Base-by-base conservation (phyloP, 345 rosid species). In the Acer negundo region DNA sequence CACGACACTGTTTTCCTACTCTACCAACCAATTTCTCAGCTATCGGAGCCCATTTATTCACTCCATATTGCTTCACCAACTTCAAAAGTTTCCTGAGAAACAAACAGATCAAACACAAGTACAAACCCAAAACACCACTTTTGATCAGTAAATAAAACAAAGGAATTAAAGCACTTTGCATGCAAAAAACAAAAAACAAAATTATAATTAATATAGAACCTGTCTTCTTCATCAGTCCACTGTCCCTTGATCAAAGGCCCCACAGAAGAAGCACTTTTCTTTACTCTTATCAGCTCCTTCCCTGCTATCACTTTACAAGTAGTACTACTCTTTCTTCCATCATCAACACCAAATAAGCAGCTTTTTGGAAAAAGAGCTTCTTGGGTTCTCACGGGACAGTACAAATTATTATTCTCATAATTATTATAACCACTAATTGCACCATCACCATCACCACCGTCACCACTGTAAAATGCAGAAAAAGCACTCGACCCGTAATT, bases 1-100 rank as follows among this genome's bases (percentile, higher is more conserved):
- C 99, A 4, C 98, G 91, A 79, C 99, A 95, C 81, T 94, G 99
- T 81, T 95, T 95, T 42, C 99, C 99, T 10, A 93, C 98, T 81
- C 98, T 88, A 78, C 95, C 99, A 13, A 55, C 90, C 80, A 95
- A 70, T 73, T 77, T 81, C 81, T 90, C 94, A 16, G 99, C 95
- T 72, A 95, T 89, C 82, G 88, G 82, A 40, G 97, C 97, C 99
- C 99, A 95, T 85, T 92, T 95, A 74, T 89, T 84, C 23, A 85
- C 87, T 77, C 99, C 99, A 80, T 89, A 82, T 85, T 89, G 93
- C 84, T 86, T 88, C 83, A 95, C 99, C 90, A 95, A 73, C 83
- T 77, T 89, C 47, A 89, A 82, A 70, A 95, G 79, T 88, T 90
- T 89, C 80, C 99, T 95, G 77, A 70, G 77, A 49, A 44, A 63